Base-by-base conservation (phyloP, 345 rosid genomes). In the Capsella bursapastoris region DNA sequence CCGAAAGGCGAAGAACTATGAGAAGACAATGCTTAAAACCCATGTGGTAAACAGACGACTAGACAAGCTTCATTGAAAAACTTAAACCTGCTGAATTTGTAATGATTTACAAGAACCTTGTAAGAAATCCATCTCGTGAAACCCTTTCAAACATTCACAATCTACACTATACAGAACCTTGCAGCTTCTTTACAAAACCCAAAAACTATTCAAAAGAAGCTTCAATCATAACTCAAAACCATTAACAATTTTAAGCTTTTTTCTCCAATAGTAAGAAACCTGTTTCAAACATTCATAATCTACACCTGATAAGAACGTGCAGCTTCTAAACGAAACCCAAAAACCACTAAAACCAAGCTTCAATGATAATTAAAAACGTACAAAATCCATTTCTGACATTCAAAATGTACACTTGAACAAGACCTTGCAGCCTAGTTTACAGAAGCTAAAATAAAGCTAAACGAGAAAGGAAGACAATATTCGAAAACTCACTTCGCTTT, bases 401-500 rank as follows among this genome's bases (percentile, higher is more conserved):
- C 56, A 63, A 35, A 57, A 59, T 58, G 59, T 52, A 37, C 63
- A 57, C 22, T 38, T 16, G 45, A 72, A 57, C 56, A 22, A 56
- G 58, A 52, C 44, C n/a, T 13, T 60, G 38, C 40, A 63, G 53
- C 14, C 2, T 44, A 22, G 29, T 15, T 44, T 22, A 27, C 27
- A 14, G 14, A 38, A 52, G 12, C 38, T 14, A 68, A 28, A 41
- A 3, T 12, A 27, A 50, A 64, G 7, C 45, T n/a, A 66, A 37
- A 56, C 47, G 27, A n/a, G 16, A 18, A 58, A 56, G 37, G 31
- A 74, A 37, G 55, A 28, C 40, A 11, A 62, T 49, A 44, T 43
- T 12, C 1, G 47, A 43, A 37, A 64, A 81, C 88, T 69, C 72
- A 90, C 98, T 91, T 91, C 98, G 78, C 90, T 91, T 50, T 91